A percentile compares a stretch with the other conserved stretches of the same genome.
Evolutionary conservation across 176 grass and related monocot genomes (phyloP).

Genomic region (Aegilops longissima): DNA sequence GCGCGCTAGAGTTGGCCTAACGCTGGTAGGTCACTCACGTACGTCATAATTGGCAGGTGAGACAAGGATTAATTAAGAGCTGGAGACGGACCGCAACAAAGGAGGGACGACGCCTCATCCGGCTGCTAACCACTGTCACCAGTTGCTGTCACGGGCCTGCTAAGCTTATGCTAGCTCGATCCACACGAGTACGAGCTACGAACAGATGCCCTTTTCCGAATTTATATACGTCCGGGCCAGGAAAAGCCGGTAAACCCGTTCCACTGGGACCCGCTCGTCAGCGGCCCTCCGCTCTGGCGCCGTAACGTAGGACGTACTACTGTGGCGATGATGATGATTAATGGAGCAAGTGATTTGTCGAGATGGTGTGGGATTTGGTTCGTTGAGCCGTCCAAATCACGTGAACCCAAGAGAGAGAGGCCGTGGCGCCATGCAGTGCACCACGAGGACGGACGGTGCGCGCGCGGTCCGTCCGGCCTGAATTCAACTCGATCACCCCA

Average conservation of each 20-base stretch:
- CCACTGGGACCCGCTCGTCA: neutral
- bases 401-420: neutral
- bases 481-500: neutral
- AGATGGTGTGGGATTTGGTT: neutral
- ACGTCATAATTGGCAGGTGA: no score
- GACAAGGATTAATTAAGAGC: no score
- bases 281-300: neutral
- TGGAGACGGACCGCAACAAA: no score
- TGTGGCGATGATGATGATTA: neutral
- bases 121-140: neutral
- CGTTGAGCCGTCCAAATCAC: conserved; percentile 45
- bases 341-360: no score
- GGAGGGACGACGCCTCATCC: no score
- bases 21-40: no score
- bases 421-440: no score
- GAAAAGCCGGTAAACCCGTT: no score
- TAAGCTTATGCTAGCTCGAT: neutral
- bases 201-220: neutral
- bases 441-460: neutral
- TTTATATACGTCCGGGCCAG: no score
- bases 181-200: neutral
- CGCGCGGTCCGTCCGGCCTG: neutral
- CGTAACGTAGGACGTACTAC: neutral
- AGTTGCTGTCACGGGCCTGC: neutral
- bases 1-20: no score